Conservation (phyloP, 352 stramenopile genomes). For the Phytophthora citricola region DNA sequence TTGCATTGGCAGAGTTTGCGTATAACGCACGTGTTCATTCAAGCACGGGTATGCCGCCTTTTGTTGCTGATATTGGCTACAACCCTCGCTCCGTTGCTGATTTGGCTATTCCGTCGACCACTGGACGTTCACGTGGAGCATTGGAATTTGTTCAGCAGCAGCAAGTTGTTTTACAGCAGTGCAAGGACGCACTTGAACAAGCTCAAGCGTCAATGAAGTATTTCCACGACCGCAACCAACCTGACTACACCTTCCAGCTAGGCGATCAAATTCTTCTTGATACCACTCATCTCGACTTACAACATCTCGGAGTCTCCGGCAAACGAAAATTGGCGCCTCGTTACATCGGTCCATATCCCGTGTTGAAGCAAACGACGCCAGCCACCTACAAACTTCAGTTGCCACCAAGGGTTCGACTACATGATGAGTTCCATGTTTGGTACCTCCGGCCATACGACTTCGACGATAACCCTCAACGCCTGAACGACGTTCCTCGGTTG, state of each 20-base stretch:
- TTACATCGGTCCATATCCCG: conserved; percentile 23
- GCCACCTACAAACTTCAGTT: conserved; percentile 22
- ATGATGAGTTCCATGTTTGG: conserved; percentile 31
- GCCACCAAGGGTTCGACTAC: conserved; percentile 13
- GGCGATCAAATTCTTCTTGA: conserved; percentile 25
- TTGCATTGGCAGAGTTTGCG: conserved; percentile 12
- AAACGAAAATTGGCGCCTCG: conserved; percentile 19
- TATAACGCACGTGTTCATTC: conserved; percentile 19
- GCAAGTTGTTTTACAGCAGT: conserved; percentile 9
- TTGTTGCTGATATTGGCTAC: conserved; percentile 14
- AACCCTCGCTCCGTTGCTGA: conserved; percentile 10
- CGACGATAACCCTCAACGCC: conserved; percentile 18
- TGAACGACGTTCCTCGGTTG: conserved; percentile 1
- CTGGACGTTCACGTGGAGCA: neutral
- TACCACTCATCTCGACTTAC: conserved; percentile 20
- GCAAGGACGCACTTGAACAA: neutral
- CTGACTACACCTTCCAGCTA: neutral
- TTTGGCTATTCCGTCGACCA: neutral
- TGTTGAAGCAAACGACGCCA: conserved; percentile 2
- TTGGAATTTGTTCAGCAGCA: conserved; percentile 13
- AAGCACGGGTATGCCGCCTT: conserved; percentile 18
- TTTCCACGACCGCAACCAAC: conserved; percentile 4
- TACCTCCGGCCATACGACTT: conserved; percentile 11
- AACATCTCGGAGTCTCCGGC: conserved; percentile 10
- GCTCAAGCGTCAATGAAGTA: neutral